Evolutionary conservation across 352 stramenopile genomes (phyloP).

Genomic region (Hyaloperonospora arabidopsidis): DNA sequence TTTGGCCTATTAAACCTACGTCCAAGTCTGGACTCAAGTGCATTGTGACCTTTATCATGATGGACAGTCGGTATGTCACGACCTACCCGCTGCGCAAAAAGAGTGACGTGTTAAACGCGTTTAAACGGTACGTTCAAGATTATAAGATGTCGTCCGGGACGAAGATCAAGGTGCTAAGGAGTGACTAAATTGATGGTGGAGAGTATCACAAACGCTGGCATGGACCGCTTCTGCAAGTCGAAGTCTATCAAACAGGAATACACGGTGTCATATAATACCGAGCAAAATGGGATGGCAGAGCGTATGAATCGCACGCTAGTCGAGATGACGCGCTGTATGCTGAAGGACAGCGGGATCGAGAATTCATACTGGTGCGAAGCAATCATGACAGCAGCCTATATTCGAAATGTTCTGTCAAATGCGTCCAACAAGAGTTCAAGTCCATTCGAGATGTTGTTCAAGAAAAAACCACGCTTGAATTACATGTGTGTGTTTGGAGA

Average conservation of each 20-base stretch:
- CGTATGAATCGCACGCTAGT: not conserved
- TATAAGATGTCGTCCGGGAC: not conserved
- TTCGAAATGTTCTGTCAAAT: not conserved
- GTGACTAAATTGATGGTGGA: not conserved
- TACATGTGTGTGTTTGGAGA: not conserved
- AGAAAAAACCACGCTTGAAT: not conserved
- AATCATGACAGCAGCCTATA: not conserved
- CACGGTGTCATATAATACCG: not conserved
- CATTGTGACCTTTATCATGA: slow-evolving; percentile 4
- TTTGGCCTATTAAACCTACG: not conserved
- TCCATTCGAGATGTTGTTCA: not conserved
- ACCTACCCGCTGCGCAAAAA: not conserved
- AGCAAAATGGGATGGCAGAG: not conserved
- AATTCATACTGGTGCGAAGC: slow-evolving; percentile 2
- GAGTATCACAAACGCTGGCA: not conserved
- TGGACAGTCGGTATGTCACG: not conserved
- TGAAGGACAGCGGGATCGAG: not conserved
- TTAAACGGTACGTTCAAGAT: not conserved
- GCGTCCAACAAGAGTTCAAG: not conserved
- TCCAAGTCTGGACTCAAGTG: not conserved
- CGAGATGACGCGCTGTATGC: slow-evolving; percentile 2
- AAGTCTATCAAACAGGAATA: not conserved
- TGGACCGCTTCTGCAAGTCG: not conserved
- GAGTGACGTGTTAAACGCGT: not conserved
- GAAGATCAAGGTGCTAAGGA: not conserved